phyloP scores from a whole-genome alignment of 179 eudicot genomes.

The Spinacia oleracea region DNA sequence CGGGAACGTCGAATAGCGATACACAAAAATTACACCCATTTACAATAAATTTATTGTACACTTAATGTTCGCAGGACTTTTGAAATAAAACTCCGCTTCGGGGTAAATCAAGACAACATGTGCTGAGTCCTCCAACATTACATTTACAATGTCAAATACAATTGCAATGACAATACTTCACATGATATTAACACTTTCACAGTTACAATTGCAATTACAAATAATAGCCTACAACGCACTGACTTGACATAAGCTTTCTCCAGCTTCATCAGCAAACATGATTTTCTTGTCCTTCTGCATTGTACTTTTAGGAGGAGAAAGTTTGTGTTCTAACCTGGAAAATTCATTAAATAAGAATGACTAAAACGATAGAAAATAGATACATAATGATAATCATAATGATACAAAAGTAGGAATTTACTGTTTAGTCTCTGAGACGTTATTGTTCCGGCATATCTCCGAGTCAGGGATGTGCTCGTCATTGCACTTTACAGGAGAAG shows the following conservation, averaged over 20 bases:
- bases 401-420: neutral
- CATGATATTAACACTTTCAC: no score
- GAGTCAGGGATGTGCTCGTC: constrained; percentile 21
- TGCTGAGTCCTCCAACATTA: no score
- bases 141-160: no score
- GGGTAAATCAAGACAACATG: no score
- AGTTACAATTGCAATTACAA: neutral
- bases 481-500: constrained; percentile 31
- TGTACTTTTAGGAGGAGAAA: constrained; percentile 34
- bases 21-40: no score
- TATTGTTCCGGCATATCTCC: neutral
- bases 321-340: constrained; percentile 2
- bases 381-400: no score
- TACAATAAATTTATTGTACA: no score
- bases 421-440: neutral
- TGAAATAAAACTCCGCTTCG: no score
- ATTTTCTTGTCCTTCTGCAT: constrained; percentile 54
- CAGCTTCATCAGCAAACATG: constrained; percentile 89
- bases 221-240: constrained; percentile 33
- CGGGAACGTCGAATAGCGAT: no score
- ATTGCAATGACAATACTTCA: no score
- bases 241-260: constrained; percentile 75
- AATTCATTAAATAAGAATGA: neutral
- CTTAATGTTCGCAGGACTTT: no score
- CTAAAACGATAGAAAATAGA: neutral